Evolutionary conservation across 2,329 filamentous ascomycete species (phyloP), one percentile per base, ranked within the genome.

Genomic region (Ophidiomyces ophidiicola): DNA sequence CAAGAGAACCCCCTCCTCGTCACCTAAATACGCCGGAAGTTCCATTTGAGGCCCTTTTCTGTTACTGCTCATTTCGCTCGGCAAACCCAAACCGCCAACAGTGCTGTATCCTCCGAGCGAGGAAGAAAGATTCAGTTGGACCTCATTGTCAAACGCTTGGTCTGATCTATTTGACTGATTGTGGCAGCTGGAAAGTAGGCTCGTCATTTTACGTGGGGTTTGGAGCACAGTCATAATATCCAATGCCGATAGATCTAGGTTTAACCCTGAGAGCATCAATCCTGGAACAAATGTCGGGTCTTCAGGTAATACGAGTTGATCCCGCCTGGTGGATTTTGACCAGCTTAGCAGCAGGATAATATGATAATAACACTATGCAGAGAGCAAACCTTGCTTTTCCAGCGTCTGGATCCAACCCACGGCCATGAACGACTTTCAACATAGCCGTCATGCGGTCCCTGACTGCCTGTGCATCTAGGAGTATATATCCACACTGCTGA

Each of bases 401-500:
- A 35, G 79, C 81, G 42, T 76, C 70, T 1, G 72, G 71, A 57
- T 93, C 83, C 18, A 85, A 66, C 14, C 72, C 75, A 41, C 72
- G 71, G 12, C 67, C 64, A 25, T 68, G 63, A 37, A 79, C 57
- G 5, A 70, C 61, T 36, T 69, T 74, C 46, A 82, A 66, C 54
- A 86, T 74, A 2, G 74, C 64, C 47, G 73, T 71, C 71, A 96
- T 83, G 48, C 75, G 76, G 44, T 77, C 72, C 49, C 84, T 78
- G 25, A 82, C 77, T 48, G 74, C 77, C 58, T 87, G 78, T 2
- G 79, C 78, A 53, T 96, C 90, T 2, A 73, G 70, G 32, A 94
- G 75, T 17, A 94, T 76, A 56, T 94, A 98, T 25, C 72, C 71
- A 51, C 82, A 93, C 61, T 98, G 87, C 56, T 94, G 82, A 18